phyloP scores from a whole-genome alignment of 768 basidiomycete genomes.

The Sarcomyxa edulis region DNA sequence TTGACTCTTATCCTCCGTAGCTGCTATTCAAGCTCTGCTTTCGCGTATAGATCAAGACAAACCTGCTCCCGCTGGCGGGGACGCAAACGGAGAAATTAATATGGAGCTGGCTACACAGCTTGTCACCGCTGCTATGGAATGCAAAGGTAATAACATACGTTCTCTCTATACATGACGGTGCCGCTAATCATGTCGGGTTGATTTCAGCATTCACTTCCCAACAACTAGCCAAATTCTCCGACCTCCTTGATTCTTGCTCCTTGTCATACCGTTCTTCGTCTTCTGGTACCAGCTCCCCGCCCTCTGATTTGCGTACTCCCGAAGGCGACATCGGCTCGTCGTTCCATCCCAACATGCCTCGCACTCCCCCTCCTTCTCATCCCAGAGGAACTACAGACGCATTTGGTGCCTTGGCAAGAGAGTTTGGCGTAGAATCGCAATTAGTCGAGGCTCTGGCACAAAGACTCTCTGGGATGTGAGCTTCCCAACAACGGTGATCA shows the following conservation, averaged over 20 bases:
- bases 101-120: constrained; percentile 36
- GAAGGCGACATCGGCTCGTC: background rate
- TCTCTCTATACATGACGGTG: background rate
- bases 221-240: constrained; percentile 44
- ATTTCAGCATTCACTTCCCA: constrained; percentile 57
- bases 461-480: constrained; percentile 35
- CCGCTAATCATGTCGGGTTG: background rate
- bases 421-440: constrained; percentile 70
- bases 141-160: constrained; percentile 42
- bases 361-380: no score
- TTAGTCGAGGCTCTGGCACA: constrained; percentile 65
- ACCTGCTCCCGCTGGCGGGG: constrained; percentile 27
- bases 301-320: no score
- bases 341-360: background rate
- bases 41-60: no score
- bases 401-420: constrained; percentile 57
- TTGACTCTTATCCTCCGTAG: constrained; percentile 21
- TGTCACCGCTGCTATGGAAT: constrained; percentile 45
- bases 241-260: constrained; percentile 30
- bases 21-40: constrained; percentile 56
- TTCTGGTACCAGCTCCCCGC: constrained; percentile 1
- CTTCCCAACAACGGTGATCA: no score
- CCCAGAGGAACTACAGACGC: constrained; percentile 17
- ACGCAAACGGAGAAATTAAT: constrained; percentile 31
- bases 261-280: constrained; percentile 6